Evolutionary conservation across 1,284 basidiomycete genomes (phyloP), one percentile per base, ranked within the genome.

Genomic region (Cryptococcus wingfieldii): DNA sequence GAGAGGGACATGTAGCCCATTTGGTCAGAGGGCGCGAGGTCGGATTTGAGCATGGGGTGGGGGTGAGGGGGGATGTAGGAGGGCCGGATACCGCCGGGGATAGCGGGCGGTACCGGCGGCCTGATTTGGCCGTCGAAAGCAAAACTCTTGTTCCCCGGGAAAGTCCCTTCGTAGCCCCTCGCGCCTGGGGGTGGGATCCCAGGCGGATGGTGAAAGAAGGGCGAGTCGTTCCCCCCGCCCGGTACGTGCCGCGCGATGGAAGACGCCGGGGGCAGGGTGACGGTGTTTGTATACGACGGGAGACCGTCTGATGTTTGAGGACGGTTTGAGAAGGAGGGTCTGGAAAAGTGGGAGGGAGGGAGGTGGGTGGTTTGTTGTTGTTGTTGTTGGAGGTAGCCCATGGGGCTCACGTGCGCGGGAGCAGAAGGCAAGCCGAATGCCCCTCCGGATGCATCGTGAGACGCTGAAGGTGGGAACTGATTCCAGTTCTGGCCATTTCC

Each of bases 281-380:
- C 59, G 50, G 55, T 46, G 27, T 46, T 25, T 19, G 63, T 61
- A 52, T 68, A 72, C 28, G 58, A 62, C 0, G 71, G 72, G 8
- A 75, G 51, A 6, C 72, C 71, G 45, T 75, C 72, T 25, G 62
- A 66, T 16, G 72, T 75, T 51, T 72, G 70, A 0, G 71, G 70
- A 16, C 71, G 60, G 27, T 50, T 47, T 4, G 51, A 37, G 31
- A 41, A 60, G 2, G 48, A 43, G 37, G 37, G 60, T 31, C 59
- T 53, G 43, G 42, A 8, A n/a, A 52, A 56, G 34, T 38, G 31
- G 23, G 48, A 43, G 13, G 27, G 18, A 16, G 42, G 31, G 31
- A 34, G 6, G 28, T 56, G 55, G 4, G 42, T 50, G 14, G 43
- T 38, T 55, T 58, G 57, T 45, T 56, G 56, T n/a, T n/a, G n/a